Evolutionary conservation across 768 basidiomycete species (phyloP), one percentile per base, ranked within the genome.

Genomic region (Termitomyces sp.): DNA sequence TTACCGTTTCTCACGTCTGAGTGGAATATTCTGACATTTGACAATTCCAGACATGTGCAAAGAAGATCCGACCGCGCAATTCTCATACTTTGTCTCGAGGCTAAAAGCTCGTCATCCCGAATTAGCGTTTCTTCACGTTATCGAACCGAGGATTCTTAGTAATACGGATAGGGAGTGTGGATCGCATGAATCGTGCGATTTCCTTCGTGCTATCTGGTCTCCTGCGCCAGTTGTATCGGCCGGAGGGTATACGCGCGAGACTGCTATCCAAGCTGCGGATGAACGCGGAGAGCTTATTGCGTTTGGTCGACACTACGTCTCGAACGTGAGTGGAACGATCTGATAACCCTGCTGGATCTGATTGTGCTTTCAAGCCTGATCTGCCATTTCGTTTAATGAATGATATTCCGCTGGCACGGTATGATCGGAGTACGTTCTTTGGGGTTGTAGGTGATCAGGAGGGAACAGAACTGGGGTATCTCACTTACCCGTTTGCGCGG

Each of bases 51-150:
- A 73, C 43, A 81, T 85, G 80, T 65, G 71, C 7, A 81, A 82
- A 79, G 58, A 62, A 3, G 74, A 86, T 55, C 84, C 83, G 0
- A 67, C 75, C 3, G 80, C 83, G 0, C 79, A 78, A 9, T 88
- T 81, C 69, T 58, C 71, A 0, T 74, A 84, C 65, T 58, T 86
- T 34, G 73, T 79, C 21, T 51, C 68, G 5, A 52, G 74, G 41
- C 56, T 87, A 24, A 68, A 66, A 34, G 53, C 65, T 15, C 56
- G 57, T 8, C 71, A 76, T 59, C 77, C 82, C 5, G 53, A 74
- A 30, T 59, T 75, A 22, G 80, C 81, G 0, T 86, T 84, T 66
- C 58, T 85, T 5, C 83, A 84, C 57, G 58, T 76, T 21, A 63
- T 74, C 43, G 79, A 83, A 57, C 70, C 77, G 11, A 67, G 71